A percentile compares a stretch with the other conserved stretches of the same genome.
phyloP scores from a whole-genome alignment of 2,329 filamentous ascomycete genomes.

The Penicillium sp. region DNA sequence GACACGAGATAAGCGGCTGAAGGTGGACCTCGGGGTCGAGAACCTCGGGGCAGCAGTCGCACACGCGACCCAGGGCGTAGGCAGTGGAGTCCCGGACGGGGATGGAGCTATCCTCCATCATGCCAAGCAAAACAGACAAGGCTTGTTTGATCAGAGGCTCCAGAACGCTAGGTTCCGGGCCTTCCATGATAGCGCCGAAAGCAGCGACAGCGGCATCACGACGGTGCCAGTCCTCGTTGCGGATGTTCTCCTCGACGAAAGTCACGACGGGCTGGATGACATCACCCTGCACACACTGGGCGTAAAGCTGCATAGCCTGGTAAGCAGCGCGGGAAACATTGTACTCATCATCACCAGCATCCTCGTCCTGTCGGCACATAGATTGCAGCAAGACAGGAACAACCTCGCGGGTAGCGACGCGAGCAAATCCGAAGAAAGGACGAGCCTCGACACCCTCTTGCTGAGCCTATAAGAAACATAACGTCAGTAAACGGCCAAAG shows the following conservation, averaged over 20 bases:
- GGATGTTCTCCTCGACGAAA: slow-evolving; percentile 86
- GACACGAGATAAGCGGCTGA: slow-evolving; percentile 71
- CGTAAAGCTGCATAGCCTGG: slow-evolving; percentile 90
- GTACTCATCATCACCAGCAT: slow-evolving; percentile 93
- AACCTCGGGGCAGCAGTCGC: slow-evolving; percentile 80
- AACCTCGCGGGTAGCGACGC: slow-evolving; percentile 85
- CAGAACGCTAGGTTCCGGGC: slow-evolving; percentile 82
- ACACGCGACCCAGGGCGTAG: slow-evolving; percentile 90
- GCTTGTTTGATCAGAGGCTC: slow-evolving; percentile 94
- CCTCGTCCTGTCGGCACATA: slow-evolving; percentile 94
- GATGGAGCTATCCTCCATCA: slow-evolving; percentile 80
- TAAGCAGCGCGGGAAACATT: slow-evolving; percentile 91
- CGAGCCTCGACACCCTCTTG: slow-evolving; percentile 73
- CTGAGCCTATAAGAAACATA: slow-evolving; percentile 40
- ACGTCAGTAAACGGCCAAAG: neutral
- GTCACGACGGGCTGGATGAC: slow-evolving; percentile 77
- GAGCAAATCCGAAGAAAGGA: slow-evolving; percentile 90
- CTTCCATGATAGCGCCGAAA: slow-evolving; percentile 98
- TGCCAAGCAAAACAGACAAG: slow-evolving; percentile 78
- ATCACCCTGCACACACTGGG: slow-evolving; percentile 76
- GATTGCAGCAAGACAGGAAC: slow-evolving; percentile 82
- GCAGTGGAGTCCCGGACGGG: slow-evolving; percentile 94
- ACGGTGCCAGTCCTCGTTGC: slow-evolving; percentile 85
- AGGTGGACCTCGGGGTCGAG: slow-evolving; percentile 80
- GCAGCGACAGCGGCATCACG: slow-evolving; percentile 93